Conservation (phyloP, 1,139 yeast species). For the Trichomonascaceae sp. region DNA sequence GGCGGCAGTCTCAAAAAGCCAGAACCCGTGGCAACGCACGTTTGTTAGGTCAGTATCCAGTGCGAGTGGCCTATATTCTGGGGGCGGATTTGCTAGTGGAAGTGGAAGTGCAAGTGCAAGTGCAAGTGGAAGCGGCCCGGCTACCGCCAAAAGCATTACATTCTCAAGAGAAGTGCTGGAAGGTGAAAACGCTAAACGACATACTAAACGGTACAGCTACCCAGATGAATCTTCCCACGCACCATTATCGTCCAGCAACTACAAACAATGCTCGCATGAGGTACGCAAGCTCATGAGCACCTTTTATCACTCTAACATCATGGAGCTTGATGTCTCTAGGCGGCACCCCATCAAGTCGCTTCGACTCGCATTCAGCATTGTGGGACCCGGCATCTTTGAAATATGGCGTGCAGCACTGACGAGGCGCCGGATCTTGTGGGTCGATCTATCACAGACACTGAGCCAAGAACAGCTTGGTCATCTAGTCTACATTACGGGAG, state of each 20-base stretch:
- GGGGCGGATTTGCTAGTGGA: background rate
- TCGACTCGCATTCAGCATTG: conserved; percentile 33
- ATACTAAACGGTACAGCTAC: background rate
- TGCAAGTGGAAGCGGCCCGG: background rate
- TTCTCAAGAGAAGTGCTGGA: no score
- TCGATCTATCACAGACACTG: conserved; percentile 29
- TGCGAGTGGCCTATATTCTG: background rate
- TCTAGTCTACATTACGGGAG: conserved; percentile 35
- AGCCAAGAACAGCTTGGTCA: conserved; percentile 32
- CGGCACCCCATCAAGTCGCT: conserved; percentile 41
- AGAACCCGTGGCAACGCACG: background rate
- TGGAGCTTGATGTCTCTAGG: conserved; percentile 8
- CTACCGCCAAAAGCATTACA: background rate
- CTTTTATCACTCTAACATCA: background rate
- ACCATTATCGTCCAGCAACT: no score
- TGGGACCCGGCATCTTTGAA: conserved; percentile 65
- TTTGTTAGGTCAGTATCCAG: background rate
- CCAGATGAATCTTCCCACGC: no score
- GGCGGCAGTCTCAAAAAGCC: background rate
- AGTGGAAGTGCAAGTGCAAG: background rate
- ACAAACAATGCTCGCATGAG: no score
- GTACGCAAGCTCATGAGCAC: conserved; percentile 1
- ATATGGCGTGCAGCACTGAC: conserved; percentile 58
- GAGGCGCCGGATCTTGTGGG: conserved; percentile 46
- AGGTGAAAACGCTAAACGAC: background rate